Evolutionary conservation across 129 eudicot genomes (phyloP).

Genomic region (Silybum marianum): DNA sequence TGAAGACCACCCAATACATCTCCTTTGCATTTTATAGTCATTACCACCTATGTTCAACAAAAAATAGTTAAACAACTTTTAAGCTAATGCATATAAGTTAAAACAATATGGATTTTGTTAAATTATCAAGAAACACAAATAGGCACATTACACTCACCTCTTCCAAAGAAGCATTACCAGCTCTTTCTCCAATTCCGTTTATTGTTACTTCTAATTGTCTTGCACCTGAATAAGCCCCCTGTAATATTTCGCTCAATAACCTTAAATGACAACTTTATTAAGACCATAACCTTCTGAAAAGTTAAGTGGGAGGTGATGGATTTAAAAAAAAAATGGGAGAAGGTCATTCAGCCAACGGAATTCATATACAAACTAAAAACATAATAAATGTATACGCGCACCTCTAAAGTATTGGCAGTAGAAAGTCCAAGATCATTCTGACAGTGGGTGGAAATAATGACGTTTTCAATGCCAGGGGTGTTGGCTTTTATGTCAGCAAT

Average conservation of each 20-base stretch:
- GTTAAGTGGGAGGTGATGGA: no score
- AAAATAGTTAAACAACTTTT: background rate
- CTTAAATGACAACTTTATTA: background rate
- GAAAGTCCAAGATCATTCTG: conserved; percentile 98
- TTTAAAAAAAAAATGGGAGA: background rate
- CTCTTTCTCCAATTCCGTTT: conserved; percentile 97
- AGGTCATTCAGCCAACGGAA: background rate
- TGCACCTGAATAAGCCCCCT: conserved; percentile 95
- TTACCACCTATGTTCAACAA: conserved; percentile 65
- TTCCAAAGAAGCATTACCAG: conserved; percentile 96
- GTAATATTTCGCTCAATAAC: conserved; percentile 7
- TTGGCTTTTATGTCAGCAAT: conserved; percentile 87
- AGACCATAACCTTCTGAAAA: background rate
- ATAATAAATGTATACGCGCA: conserved; percentile 21
- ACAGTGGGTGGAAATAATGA: conserved; percentile 86
- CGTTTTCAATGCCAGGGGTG: conserved; percentile 87
- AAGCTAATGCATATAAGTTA: background rate
- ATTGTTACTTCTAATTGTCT: conserved; percentile 94
- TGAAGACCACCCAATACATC: conserved; percentile 69
- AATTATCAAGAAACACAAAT: background rate
- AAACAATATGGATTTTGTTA: background rate
- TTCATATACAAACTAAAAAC: background rate
- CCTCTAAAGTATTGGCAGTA: conserved; percentile 87
- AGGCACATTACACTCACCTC: conserved; percentile 55
- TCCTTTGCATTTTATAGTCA: conserved; percentile 90